phyloP scores from a whole-genome alignment of 192 early-diverging fungal species.

The Entomortierella parvispora region DNA sequence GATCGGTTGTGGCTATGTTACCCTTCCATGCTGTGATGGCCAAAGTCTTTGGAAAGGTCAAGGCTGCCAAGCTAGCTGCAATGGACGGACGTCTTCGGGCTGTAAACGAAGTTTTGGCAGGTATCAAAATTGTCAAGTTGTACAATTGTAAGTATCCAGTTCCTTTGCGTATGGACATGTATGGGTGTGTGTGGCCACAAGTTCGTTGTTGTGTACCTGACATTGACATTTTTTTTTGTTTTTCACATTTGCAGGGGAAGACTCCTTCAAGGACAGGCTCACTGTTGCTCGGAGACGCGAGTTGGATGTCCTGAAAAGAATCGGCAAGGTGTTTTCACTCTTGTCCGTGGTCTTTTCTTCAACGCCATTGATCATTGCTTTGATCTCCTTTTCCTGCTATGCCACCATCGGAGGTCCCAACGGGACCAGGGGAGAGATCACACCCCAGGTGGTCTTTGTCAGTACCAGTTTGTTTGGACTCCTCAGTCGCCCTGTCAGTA shows the following conservation, averaged over 20 bases:
- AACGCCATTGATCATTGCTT: slow-evolving; percentile 1
- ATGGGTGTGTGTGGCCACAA: no score
- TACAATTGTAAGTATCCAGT: slow-evolving; percentile 6
- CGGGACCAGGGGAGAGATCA: no score
- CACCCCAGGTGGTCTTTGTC: slow-evolving; percentile 7
- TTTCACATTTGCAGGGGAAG: slow-evolving; percentile 10
- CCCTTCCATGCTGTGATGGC: slow-evolving; percentile 27
- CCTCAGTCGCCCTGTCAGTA: neutral
- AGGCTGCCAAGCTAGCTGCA: slow-evolving; percentile 23
- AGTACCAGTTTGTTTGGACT: slow-evolving; percentile 1
- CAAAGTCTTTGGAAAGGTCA: slow-evolving; percentile 16
- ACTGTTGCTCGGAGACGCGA: neutral
- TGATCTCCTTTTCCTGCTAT: slow-evolving; percentile 8
- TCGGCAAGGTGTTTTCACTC: slow-evolving; percentile 5
- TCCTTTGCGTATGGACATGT: neutral
- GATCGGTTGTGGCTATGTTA: slow-evolving; percentile 15
- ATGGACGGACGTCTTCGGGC: slow-evolving; percentile 34
- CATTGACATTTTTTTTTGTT: neutral
- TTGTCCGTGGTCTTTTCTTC: slow-evolving; percentile 10
- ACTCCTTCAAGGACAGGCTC: slow-evolving; percentile 9
- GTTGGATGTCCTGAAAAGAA: neutral
- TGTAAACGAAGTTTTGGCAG: slow-evolving; percentile 41
- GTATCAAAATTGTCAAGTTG: slow-evolving; percentile 51
- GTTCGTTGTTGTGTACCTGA: neutral
- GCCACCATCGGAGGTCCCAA: slow-evolving; percentile 8